Evolutionary conservation across 768 basidiomycete species (phyloP), one percentile per base, ranked within the genome.

Genomic region (Macrolepiota dolichaula): DNA sequence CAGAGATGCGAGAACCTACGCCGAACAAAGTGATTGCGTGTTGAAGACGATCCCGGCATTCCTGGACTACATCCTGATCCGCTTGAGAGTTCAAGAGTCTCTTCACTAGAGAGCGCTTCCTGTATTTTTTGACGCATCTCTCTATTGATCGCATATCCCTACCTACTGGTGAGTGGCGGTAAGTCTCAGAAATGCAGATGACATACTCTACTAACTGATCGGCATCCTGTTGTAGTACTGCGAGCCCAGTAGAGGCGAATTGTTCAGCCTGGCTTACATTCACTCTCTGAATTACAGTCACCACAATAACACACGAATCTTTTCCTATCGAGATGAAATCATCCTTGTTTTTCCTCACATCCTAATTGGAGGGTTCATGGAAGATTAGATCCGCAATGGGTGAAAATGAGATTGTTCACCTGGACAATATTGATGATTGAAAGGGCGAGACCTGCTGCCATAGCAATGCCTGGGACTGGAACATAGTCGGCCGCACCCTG

Each of bases 271-370:
- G 25, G 27, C 44, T 15, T 1, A 15, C 42, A 4, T 61, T 47
- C 22, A 61, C 53, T 36, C 53, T 35, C 22, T 50, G 42, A 17
- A 61, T 36, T 9, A 61, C 40, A 5, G 53, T 49, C 25, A 25
- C 37, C 53, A 61, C 40, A 51, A 61, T 55, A 4, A 27, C 15
- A 17, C 59, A 61, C 3, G 59, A 40, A 24, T 61, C 44, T 17
- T 37, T 54, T 25, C 59, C 59, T 24, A 61, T 53, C 13, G 42
- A 17, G 4, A 47, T 37, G 32, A 61, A 55, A 13, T 51, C 46
- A 6, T 49, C 59, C 19, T 55, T 54, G 22, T 61, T 61, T 11
- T 12, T 27, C n/a, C 37, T 54, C 27, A 54, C 59, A 24, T 52
- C 29, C 59, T 61, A 44, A 15, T 13, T n/a, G n/a, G n/a, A n/a